Base-by-base conservation (phyloP, 1,139 yeast genomes). In the Kurtzmaniella quercitrusa region DNA sequence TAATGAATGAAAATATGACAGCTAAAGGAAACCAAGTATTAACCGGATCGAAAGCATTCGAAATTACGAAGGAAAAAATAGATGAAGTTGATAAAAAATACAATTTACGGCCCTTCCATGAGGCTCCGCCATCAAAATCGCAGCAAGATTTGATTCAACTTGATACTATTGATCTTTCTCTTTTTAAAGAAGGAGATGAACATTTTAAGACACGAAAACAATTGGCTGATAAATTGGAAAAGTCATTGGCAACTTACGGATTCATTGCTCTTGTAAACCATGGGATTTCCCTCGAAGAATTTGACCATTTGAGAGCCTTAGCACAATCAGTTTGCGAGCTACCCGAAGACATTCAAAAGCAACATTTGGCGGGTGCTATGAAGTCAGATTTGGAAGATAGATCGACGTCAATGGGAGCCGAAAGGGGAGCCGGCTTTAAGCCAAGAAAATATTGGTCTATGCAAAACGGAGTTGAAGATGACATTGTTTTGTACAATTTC, bases 401-500 rank as follows among this genome's bases (percentile, higher is more conserved):
- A 18, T 33, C 59, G 5, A 60, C 57, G 17, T 60, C 67, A 2
- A 39, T 57, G 16, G 63, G 66, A 5, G 66, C 60, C 33, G 66
- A 61, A 45, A 45, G 64, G 30, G 66, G 63, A 9, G 52, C 61
- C 6, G 66, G 66, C 0, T 62, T 56, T 45, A 62, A 61, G 44
- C 66, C 66, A 18, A 54, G 56, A 39, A 60, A 62, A 7, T 61
- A 61, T 44, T 62, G 66, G 66, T 52, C 62, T 15, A 60, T 61
- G 66, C 53, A 59, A 42, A 59, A 61, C 41, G 63, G 65, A 2
- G 65, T 61, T 5, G 55, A 52, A 37, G 66, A 62, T 45, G 51
- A 60, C 5, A 61, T 62, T 39, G 61, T 53, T 6, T 62, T 57
- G 42, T 62, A 61, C 48, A 62, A 62, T 41, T 60, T 61, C 42